Base-by-base conservation (phyloP, 768 basidiomycete genomes). In the Amanita jacksonii region DNA sequence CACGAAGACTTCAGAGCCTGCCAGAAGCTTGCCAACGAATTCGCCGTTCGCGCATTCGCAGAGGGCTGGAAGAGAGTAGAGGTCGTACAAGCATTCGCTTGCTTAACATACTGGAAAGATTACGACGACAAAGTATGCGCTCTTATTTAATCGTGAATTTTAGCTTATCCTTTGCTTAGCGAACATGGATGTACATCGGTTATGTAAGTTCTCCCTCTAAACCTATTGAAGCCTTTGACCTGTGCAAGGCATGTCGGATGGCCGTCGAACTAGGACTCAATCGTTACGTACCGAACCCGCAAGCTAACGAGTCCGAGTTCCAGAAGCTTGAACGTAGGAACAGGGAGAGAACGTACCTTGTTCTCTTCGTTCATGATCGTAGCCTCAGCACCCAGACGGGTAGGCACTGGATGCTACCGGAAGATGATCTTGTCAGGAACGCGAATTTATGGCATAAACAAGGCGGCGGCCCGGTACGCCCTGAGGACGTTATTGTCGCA, bases 61-160 rank as follows among this genome's bases (percentile, higher is more conserved):
- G 79, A 84, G 49, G 73, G 72, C n/a, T 81, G 76, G 75, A 83
- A 86, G 58, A 72, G 79, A 49, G 79, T 93, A 41, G 90, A 91
- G 61, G 79, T 90, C 16, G 84, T 87, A 3, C 91, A 94, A 62
- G 86, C 88, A 20, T 86, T 90, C 58, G 81, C 85, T 15, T 89
- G 87, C 53, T 68, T 93, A 48, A 87, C 82, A 30, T 93, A 92
- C 61, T 93, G 88, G 87, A 82, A 76, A 57, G 85, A 88, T 53
- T 84, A 88, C 31, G 80, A 85, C 50, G 91, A 94, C 52, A 85
- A 78, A 44, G 84, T 85, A 50, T 37, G 74, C 61, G 43, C 32
- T 48, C 33, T 27, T 45, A 37, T 49, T 43, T 45, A 45, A 28
- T 43, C 41, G 34, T 38, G 22, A 42, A 23, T 48, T 9, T 38